Percentiles rank a stretch among this genome's conserved stretches.
Evolutionary conservation across 208 protist species (phyloP).

Genomic region (Leishmania braziliensis): DNA sequence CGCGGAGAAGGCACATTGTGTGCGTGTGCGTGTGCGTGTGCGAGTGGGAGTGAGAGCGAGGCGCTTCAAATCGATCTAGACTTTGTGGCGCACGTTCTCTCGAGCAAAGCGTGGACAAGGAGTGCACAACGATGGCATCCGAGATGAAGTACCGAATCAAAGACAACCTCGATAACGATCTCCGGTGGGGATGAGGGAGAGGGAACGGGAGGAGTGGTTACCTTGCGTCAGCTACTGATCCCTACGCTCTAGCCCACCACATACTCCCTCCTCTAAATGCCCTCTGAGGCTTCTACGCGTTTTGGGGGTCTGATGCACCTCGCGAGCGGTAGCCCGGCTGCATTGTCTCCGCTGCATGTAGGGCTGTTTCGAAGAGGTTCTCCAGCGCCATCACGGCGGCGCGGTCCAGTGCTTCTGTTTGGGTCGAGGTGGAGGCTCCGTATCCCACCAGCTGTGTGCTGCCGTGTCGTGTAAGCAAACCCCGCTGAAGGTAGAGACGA

Average conservation of each 20-base stretch:
- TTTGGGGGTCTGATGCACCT: not conserved
- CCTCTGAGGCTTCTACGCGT: not conserved
- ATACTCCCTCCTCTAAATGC: not conserved
- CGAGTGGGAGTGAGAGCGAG: not conserved
- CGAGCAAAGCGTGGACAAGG: not conserved
- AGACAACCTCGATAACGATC: not conserved
- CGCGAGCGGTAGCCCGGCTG: constrained; percentile 23
- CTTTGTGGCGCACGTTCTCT: not conserved
- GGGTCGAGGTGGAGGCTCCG: constrained; percentile 36
- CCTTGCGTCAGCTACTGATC: not conserved
- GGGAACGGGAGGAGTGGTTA: not conserved
- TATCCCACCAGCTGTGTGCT: constrained; percentile 79
- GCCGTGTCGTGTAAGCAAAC: constrained; percentile 46
- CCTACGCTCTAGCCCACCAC: not conserved
- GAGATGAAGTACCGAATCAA: not conserved
- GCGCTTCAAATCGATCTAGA: not conserved
- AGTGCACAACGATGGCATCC: not conserved
- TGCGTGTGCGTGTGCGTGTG: not conserved
- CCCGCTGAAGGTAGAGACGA: constrained; percentile 71
- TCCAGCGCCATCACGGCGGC: constrained; percentile 60
- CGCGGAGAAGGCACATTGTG: not conserved
- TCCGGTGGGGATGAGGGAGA: not conserved
- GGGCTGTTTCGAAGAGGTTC: constrained; percentile 37
- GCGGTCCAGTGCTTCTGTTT: constrained; percentile 55
- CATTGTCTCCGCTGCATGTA: constrained; percentile 11